Evolutionary conservation across 768 basidiomycete genomes (phyloP), one percentile per base, ranked within the genome.

Genomic region (Coprinopsis sp.): DNA sequence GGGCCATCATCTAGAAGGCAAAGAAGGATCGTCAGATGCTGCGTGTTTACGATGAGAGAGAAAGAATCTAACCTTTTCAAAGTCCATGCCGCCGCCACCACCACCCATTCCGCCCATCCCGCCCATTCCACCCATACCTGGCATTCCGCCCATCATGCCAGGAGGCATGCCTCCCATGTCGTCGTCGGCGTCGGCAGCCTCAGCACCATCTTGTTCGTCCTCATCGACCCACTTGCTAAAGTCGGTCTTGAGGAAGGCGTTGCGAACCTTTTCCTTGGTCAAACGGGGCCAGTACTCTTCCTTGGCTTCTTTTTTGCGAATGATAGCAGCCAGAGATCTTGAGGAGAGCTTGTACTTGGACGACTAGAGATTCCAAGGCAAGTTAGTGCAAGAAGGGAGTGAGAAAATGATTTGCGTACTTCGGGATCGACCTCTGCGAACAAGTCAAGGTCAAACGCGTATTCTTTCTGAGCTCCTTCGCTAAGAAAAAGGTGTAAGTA

Each of bases 171-270:
- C 78, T 33, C 71, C 69, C 67, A 77, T 69, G 0, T 73, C 77
- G 34, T 68, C 65, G 13, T 68, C 69, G 2, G 82, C 81, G 0
- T 74, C 79, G 8, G 72, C 74, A 2, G 66, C 62, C n/a, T 69
- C 49, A 1, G 67, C 76, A 41, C 74, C 86, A 31, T 89, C 87
- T 68, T 97, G 95, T 63, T 98, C 94, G 61, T 97, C 95, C 70
- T 97, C 94, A 59, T 97, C 94, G 33, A 87, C 86, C 93, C 93
- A 97, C 71, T 89, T 95, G 54, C 73, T 73, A 64, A 97, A 97
- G 66, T 97, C 91, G 36, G 92, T 96, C 77, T 96, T 97, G 66
- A 97, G 70, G 68, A 80, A 94, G 47, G 82, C 71, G 41, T 75
- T 81, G 67, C 78, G 89, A 50, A 78, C 60, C 66, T 92, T 94